Base-by-base conservation (phyloP, 2,329 filamentous ascomycete species). In the Xylariaceae sp. region DNA sequence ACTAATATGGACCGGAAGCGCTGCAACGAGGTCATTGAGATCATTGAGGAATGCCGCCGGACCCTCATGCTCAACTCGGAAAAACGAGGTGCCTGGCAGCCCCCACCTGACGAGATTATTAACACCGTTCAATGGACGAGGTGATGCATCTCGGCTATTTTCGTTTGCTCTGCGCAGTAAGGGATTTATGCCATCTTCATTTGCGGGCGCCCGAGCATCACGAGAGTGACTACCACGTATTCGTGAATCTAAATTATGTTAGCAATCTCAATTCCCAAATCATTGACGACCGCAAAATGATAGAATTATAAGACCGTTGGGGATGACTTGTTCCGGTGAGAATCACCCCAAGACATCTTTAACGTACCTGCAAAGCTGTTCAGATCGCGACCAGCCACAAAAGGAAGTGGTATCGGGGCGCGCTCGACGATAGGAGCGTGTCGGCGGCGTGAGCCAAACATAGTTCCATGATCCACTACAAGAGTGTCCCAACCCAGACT, bases 141-240 rank as follows among this genome's bases (percentile, higher is more conserved):
- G 76, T 6, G 76, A 65, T 35, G 66, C 66, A 19, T 83, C 78
- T 53, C 74, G 73, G 29, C 67, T 70, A 30, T 71, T 64, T 27
- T 74, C 72, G 47, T 67, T 71, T 45, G 72, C 71, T 53, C 89
- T 86, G 60, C 91, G 87, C 51, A 97, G 81, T 9, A 97, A 77
- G 43, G 92, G 92, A 66, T 97, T 96, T 27, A 85, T 79, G 3
- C 90, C 91, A 67, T 96, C 91, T 60, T 96, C 90, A 35, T 80
- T 78, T 31, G 77, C 77, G 54, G 80, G 78, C 50, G 80, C 73
- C 34, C 80, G 75, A 26, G 73, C 74, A 46, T 77, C 77, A 51
- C 79, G 70, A 54, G 82, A 76, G 63, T 84, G 79, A 6, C 74
- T 71, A 57, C 77, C 72, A 61, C 81, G 76, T 71, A 75, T 65